Percentiles rank a stretch among this genome's conserved stretches.
phyloP scores from a whole-genome alignment of 306 rosid species.

The Myrica gale region DNA sequence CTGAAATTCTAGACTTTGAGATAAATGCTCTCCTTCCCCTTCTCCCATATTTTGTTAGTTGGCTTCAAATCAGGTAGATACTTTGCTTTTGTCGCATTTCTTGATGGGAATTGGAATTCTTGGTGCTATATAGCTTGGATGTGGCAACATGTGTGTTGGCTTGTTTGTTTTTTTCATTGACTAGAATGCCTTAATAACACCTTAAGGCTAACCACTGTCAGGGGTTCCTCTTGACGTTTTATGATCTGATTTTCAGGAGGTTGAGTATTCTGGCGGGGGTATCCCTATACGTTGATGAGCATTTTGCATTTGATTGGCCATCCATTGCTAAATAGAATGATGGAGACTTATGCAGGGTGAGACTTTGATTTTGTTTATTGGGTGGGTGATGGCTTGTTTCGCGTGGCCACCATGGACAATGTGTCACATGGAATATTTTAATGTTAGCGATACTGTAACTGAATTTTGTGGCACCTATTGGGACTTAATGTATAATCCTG shows the following conservation, averaged over 20 bases:
- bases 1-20: no score
- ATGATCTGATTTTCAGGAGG: constrained; percentile 41
- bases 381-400: constrained; percentile 8
- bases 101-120: not conserved
- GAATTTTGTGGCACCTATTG: constrained; percentile 6
- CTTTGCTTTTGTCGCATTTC: not conserved
- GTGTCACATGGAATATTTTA: constrained; percentile 3
- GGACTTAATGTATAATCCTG: constrained; percentile 1
- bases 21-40: not conserved
- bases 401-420: not conserved
- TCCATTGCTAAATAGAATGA: not conserved
- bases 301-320: not conserved
- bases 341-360: constrained; percentile 3
- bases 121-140: not conserved
- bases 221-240: not conserved
- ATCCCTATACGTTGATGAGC: constrained; percentile 32
- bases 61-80: not conserved
- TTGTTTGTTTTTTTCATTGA: not conserved
- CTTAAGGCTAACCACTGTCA: not conserved
- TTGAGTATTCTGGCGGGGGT: constrained; percentile 57
- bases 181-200: not conserved
- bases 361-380: constrained; percentile 10
- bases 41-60: not conserved
- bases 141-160: not conserved
- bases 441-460: constrained; percentile 5